Base-by-base conservation (phyloP, 2,329 filamentous ascomycete species). In the Dothidotthia symphoricarpi region DNA sequence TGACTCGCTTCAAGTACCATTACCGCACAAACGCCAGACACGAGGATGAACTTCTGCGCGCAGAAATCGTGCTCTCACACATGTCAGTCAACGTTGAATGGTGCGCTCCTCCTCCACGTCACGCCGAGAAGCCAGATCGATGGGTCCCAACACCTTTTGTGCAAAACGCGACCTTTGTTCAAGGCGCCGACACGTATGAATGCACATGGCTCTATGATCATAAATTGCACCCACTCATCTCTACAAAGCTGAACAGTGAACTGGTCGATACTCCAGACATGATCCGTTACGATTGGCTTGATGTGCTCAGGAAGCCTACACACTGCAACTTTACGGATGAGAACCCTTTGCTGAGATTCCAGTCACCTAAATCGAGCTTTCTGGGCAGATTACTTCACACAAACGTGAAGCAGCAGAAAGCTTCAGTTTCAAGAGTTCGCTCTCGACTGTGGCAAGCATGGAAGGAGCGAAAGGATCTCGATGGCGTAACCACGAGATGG, bases 71-170 rank as follows among this genome's bases (percentile, higher is more conserved):
- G 0, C 64, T 79, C 35, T 69, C 73, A 3, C 75, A 79, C 50
- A 72, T 78, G 45, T 76, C 69, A 27, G 74, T 71, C 47, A 76
- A 73, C 11, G 74, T 78, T 2, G 73, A 73, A 16, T 79, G 76
- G 75, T 75, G 71, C 48, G 73, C 72, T 19, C 73, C 75, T 37
- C 74, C 75, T 3, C 66, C 69, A 25, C 69, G 69, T 13, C 71
- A 73, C 46, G 69, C 72, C 3, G 71, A 76, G 45, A 75, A 74
- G 54, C 64, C 73, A 39, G 72, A 78, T 31, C 67, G 70, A 32
- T 78, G 75, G 74, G 77, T 78, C 36, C 75, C 76, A 6, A 73
- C 75, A 44, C 70, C 75, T 13, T 74, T 75, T 34, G 73, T 78
- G 2, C 76, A 71, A 3, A 72, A 77, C 54, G 76, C 75, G 4